Evolutionary conservation across 352 stramenopile species (phyloP).

Genomic region (Globisporangium lucens): DNA sequence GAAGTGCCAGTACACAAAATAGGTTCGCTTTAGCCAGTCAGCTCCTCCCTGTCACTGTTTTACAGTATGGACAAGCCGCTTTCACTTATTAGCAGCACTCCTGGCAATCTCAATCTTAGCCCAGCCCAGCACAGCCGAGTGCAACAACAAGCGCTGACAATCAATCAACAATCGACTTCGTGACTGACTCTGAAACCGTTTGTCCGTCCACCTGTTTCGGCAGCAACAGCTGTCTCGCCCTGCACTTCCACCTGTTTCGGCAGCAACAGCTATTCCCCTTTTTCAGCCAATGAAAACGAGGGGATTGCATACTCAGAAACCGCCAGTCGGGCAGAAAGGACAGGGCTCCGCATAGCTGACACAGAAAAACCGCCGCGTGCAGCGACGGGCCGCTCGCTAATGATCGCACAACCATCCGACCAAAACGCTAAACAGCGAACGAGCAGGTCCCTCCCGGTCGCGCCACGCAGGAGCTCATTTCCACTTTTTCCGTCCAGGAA

Average conservation of each 20-base stretch:
- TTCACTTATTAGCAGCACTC: background rate
- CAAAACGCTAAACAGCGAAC: background rate
- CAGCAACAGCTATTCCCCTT: background rate
- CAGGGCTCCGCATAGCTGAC: conserved; percentile 1
- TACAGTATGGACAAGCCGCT: background rate
- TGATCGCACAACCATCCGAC: conserved; percentile 14
- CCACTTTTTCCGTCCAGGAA: conserved; percentile 23
- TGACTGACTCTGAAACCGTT: background rate
- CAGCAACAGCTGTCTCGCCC: background rate
- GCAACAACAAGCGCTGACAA: background rate
- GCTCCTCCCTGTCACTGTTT: background rate
- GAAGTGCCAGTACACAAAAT: background rate
- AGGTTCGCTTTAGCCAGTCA: background rate
- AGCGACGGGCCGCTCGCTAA: background rate
- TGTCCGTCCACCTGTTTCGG: conserved; percentile 8
- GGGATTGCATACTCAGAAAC: conserved; percentile 10
- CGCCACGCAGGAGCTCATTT: conserved; percentile 17
- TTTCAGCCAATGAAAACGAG: background rate
- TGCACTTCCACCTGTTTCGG: conserved; percentile 5
- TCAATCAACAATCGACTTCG: background rate
- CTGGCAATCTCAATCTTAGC: background rate
- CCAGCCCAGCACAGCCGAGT: background rate
- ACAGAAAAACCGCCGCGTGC: conserved; percentile 2
- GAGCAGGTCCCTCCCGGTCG: background rate
- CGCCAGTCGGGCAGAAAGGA: conserved; percentile 1